A percentile compares a stretch with the other conserved stretches of the same genome.
Evolutionary conservation across 225 moss, liverwort and hornwort species (phyloP).

Genomic region (Polytrichum formosum): DNA sequence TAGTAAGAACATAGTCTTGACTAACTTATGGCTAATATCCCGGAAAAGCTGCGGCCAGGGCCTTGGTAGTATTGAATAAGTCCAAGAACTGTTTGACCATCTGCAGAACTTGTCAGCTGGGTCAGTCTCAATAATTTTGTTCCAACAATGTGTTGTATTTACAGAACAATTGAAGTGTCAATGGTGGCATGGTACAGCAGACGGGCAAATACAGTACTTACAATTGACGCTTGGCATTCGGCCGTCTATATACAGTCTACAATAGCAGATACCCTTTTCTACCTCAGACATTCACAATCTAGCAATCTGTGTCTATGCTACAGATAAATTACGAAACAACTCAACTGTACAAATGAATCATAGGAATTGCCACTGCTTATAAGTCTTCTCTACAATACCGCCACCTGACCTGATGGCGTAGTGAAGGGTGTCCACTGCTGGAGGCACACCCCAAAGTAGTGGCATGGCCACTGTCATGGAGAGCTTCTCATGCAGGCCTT

Average conservation of each 20-base stretch:
- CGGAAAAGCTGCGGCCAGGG: too few species aligned
- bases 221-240: slow-evolving; percentile 10
- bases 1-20: too few species aligned
- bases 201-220: slow-evolving; percentile 23
- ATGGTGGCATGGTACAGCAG: slow-evolving; percentile 25
- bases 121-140: too few species aligned
- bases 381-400: slow-evolving; percentile 91
- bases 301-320: slow-evolving; percentile 14
- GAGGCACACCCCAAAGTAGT: slow-evolving; percentile 94
- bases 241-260: slow-evolving; percentile 6
- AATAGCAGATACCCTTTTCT: slow-evolving; percentile 14
- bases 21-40: too few species aligned
- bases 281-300: slow-evolving; percentile 5
- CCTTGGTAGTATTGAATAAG: too few species aligned
- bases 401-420: slow-evolving; percentile 96
- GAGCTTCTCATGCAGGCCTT: slow-evolving; percentile 85
- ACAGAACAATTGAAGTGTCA: slow-evolving; percentile 20
- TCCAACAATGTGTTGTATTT: slow-evolving; percentile 5
- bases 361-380: slow-evolving; percentile 96
- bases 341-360: slow-evolving; percentile 22
- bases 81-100: too few species aligned
- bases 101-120: too few species aligned
- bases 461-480: slow-evolving; percentile 97
- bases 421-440: slow-evolving; percentile 82
- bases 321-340: slow-evolving; percentile 22